Evolutionary conservation across 1,139 yeast genomes (phyloP).

Genomic region (Tardiomyces depauwii): DNA sequence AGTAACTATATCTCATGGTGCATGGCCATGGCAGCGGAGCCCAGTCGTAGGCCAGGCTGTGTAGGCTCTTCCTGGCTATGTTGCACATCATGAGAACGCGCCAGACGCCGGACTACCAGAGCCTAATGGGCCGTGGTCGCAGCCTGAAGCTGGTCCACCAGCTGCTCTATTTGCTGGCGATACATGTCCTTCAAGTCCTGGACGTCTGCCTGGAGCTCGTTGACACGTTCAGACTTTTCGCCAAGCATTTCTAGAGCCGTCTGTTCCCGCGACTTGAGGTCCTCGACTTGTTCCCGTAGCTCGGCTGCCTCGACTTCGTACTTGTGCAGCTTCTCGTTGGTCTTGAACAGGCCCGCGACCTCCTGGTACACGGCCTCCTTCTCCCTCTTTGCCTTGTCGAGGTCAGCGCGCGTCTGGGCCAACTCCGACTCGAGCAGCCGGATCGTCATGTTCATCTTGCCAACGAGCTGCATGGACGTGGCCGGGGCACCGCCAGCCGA

Average conservation of each 20-base stretch:
- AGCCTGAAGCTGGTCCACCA: constrained; percentile 47
- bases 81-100: no score
- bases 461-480: constrained; percentile 42
- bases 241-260: constrained; percentile 70
- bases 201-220: constrained; percentile 81
- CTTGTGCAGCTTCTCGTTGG: constrained; percentile 35
- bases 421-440: constrained; percentile 74
- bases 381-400: constrained; percentile 40
- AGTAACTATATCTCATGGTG: no score
- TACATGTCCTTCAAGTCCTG: constrained; percentile 76
- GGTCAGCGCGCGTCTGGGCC: constrained; percentile 52
- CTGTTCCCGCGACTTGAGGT: constrained; percentile 35
- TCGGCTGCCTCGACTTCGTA: constrained; percentile 29
- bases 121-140: no score
- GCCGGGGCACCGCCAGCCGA: neutral
- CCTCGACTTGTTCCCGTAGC: constrained; percentile 30
- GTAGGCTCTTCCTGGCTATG: no score
- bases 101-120: no score
- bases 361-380: constrained; percentile 62
- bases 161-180: constrained; percentile 73
- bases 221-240: constrained; percentile 78
- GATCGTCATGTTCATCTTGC: constrained; percentile 63
- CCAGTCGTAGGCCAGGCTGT: no score
- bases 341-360: constrained; percentile 46
- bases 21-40: no score